Base-by-base conservation (phyloP, 345 rosid species). In the Bruguiera gymnorhiza region DNA sequence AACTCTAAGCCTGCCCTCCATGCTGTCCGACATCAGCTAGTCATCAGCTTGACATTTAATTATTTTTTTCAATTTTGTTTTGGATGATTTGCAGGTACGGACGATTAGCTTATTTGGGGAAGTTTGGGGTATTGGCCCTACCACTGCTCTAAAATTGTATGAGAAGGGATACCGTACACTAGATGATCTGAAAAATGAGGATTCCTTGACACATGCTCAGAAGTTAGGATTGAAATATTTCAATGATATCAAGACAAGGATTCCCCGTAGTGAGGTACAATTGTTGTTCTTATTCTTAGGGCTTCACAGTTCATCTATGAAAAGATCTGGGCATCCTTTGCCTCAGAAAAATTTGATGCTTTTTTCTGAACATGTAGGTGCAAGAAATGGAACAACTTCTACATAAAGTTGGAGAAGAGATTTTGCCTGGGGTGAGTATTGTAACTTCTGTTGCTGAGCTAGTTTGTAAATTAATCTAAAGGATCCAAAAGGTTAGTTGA, bases 91-190 rank as follows among this genome's bases (percentile, higher is more conserved):
- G 20, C 77, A 95, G 99, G 99, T 95, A 59, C 83, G 85, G 59
- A 82, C 97, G 13, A 86, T 95, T 64, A 88, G 77, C 73, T 77
- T 92, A 59, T 90, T 95, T 80, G 99, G 97, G 60, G 97, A 95
- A 80, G 89, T 95, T 63, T 89, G 99, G 99, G 99, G 99, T 63
- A 81, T 90, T 67, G 99, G 99, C 74, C 97, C 97, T 37, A 89
- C 97, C 65, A 95, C 99, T 69, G 96, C 97, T 52, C 83, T 86
- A 69, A 92, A 95, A 75, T 79, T 95, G 75, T 90, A 90, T 74
- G 99, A 95, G 75, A 92, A 92, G 84, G 97, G 99, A 52, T 80
- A 87, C 53, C 89, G 89, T 43, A 81, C 88, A 18, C 81, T 92
- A 52, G 97, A 88, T 61, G 97, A 92, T 73, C 86, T 95, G 80